These are phyloP conservation scores for Pseudogymnoascus sp. DNA, from an alignment of 2,329 filamentous ascomycete genomes.

Conservation along the genomic window DNA sequence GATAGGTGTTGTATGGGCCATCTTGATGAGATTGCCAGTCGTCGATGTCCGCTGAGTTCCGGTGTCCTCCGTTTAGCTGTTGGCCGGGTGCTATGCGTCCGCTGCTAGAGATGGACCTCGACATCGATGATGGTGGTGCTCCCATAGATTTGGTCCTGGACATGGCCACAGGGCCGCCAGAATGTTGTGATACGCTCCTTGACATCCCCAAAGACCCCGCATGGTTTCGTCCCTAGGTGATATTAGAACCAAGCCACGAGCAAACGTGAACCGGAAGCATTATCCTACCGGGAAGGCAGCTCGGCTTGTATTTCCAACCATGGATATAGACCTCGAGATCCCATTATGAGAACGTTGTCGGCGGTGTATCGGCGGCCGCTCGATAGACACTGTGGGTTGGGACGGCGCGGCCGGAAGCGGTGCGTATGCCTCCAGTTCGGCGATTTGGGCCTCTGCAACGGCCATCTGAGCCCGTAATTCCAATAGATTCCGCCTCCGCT, in stretches of 20 bases:
- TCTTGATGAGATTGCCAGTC: background rate
- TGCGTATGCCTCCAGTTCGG: background rate
- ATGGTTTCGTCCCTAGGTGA: background rate
- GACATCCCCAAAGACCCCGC: background rate
- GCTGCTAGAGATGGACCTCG: background rate
- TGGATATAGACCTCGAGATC: background rate
- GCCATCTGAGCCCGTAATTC: background rate
- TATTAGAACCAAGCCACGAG: background rate
- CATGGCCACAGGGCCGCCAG: background rate
- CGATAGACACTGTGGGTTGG: background rate
- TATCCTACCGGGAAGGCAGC: background rate
- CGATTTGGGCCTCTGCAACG: too few species aligned
- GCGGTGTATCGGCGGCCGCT: background rate
- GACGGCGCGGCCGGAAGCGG: background rate
- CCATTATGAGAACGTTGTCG: background rate
- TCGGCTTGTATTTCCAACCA: background rate
- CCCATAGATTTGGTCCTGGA: background rate
- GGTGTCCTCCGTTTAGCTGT: background rate
- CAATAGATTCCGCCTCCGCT: background rate
- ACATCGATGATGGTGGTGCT: background rate
- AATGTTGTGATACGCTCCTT: background rate
- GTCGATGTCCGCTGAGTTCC: background rate
- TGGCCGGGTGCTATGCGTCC: background rate
- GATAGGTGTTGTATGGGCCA: background rate
- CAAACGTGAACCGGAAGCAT: background rate